Conservation (phyloP, 2,329 filamentous ascomycete species). For the Dactylonectria estremocensis region DNA sequence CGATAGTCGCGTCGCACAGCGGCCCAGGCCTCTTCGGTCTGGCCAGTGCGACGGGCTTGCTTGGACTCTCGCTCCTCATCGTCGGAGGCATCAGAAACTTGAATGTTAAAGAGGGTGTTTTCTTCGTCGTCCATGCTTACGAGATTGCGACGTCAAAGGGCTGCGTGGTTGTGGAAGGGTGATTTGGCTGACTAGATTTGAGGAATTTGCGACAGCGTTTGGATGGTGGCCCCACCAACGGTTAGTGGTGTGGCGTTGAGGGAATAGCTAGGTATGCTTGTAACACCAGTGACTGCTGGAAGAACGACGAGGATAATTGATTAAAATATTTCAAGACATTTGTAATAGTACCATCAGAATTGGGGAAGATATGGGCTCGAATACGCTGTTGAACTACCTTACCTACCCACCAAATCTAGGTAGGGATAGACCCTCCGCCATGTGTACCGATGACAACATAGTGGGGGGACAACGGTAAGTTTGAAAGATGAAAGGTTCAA, state of each 20-base stretch:
- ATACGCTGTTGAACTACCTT: too few relatives aligned
- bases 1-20: slow-evolving; percentile 61
- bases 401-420: too few relatives aligned
- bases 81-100: slow-evolving; percentile 54
- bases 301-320: background rate
- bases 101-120: slow-evolving; percentile 50
- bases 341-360: too few relatives aligned
- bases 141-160: background rate
- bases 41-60: slow-evolving; percentile 55
- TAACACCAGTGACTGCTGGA: background rate
- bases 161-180: slow-evolving; percentile 25
- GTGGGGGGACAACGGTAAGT: too few relatives aligned
- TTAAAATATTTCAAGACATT: background rate
- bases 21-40: slow-evolving; percentile 67
- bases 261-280: background rate
- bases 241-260: background rate
- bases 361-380: too few relatives aligned
- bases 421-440: too few relatives aligned
- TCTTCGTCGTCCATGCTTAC: slow-evolving; percentile 49
- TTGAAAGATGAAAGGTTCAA: too few relatives aligned
- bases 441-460: too few relatives aligned
- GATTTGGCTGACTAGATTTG: slow-evolving; percentile 13
- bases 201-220: slow-evolving; percentile 15
- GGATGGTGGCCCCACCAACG: slow-evolving; percentile 12
- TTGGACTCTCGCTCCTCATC: slow-evolving; percentile 52